Percentiles rank a stretch among this genome's conserved stretches.
Conservation (phyloP, 805 yeast genomes). For the Candida methanosorbosa region DNA sequence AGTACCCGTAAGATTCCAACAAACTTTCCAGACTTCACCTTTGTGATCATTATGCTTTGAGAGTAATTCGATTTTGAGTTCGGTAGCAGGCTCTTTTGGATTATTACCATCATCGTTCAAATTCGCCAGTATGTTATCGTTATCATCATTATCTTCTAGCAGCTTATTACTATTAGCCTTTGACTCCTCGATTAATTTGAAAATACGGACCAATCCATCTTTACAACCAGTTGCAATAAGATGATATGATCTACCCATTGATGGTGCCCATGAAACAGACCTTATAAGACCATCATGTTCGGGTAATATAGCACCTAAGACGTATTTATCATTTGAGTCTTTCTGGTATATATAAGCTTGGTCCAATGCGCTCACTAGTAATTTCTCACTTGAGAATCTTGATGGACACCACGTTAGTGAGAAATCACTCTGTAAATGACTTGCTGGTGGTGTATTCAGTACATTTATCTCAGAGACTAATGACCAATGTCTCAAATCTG, state of each 20-base stretch:
- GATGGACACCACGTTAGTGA: constrained; percentile 89
- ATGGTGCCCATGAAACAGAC: constrained; percentile 93
- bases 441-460: constrained; percentile 63
- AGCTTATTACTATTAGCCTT: neutral
- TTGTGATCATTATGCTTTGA: constrained; percentile 23
- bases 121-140: constrained; percentile 9
- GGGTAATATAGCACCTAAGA: constrained; percentile 55
- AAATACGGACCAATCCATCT: constrained; percentile 86
- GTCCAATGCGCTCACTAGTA: constrained; percentile 79
- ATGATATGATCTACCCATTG: constrained; percentile 86
- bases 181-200: constrained; percentile 50
- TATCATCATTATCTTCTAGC: constrained; percentile 2
- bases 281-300: constrained; percentile 85
- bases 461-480: constrained; percentile 63
- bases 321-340: constrained; percentile 41
- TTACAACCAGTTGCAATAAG: constrained; percentile 92
- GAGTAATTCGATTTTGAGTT: constrained; percentile 15
- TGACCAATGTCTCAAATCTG: constrained; percentile 80
- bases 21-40: constrained; percentile 83
- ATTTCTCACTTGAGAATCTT: constrained; percentile 68
- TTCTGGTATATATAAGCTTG: constrained; percentile 69
- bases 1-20: constrained; percentile 93
- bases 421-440: constrained; percentile 77
- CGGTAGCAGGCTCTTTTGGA: constrained; percentile 3
- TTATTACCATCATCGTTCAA: neutral